Evolutionary conservation across 345 rosid species (phyloP).

Genomic region (Linum usitatissimum): DNA sequence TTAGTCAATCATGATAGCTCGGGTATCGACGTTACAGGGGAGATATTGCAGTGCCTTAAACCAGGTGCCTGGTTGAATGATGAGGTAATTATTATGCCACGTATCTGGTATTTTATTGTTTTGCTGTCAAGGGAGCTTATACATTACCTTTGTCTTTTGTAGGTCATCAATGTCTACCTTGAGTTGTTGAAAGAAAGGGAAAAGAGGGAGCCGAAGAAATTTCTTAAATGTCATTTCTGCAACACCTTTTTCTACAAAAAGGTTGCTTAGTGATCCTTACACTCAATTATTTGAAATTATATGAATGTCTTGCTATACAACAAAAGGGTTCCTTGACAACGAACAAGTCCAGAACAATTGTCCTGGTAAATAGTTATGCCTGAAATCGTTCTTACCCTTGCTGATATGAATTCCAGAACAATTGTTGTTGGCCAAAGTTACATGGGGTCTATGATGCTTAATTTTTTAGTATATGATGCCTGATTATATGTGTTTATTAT

Average conservation of each 20-base stretch:
- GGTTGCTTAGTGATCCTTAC: constrained; percentile 30
- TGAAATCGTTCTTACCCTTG: too few species aligned
- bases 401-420: too few species aligned
- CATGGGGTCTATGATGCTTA: too few species aligned
- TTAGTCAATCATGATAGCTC: constrained; percentile 52
- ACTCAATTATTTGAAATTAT: background rate
- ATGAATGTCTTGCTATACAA: background rate
- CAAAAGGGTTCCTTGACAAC: background rate
- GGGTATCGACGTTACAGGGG: constrained; percentile 62
- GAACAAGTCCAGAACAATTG: background rate
- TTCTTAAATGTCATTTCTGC: constrained; percentile 86
- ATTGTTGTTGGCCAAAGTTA: too few species aligned
- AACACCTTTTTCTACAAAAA: constrained; percentile 89
- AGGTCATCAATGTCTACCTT: constrained; percentile 86
- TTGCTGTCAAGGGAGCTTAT: constrained; percentile 12
- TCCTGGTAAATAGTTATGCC: background rate
- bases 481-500: too few species aligned
- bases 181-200: constrained; percentile 93
- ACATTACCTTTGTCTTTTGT: constrained; percentile 15
- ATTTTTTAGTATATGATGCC: too few species aligned
- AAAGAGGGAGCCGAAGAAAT: constrained; percentile 72
- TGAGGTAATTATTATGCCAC: constrained; percentile 44
- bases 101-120: constrained; percentile 5
- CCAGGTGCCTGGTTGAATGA: constrained; percentile 89
- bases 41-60: constrained; percentile 55